Base-by-base conservation (phyloP, 2,329 filamentous ascomycete genomes). In the Penicillium sp. region DNA sequence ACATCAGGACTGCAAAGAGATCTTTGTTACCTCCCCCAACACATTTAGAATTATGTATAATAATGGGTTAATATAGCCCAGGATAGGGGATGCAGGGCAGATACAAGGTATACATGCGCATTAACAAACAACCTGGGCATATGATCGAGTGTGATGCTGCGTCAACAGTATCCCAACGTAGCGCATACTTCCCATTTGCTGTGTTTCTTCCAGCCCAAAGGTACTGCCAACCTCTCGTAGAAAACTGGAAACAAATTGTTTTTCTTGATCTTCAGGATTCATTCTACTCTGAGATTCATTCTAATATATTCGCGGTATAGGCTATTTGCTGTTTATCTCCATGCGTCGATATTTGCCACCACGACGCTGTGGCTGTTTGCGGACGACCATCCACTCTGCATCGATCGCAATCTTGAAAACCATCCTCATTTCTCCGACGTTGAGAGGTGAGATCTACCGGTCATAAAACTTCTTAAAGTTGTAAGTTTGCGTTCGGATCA, bases 271-370 rank as follows among this genome's bases (percentile, higher is more conserved):
- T 14, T 18, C 16, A 4, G 7, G 4, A 6, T 7, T 19, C 19
- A 11, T 11, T 45, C 13, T 18, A n/a, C 36, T 30, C 29, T 40
- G 14, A 32, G 29, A 30, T 27, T 13, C 14, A 38, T 46, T 40
- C n/a, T 19, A 27, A 6, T 23, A 40, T 48, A 27, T 48, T n/a
- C 27, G 11, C 10, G 10, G 26, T 51, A 29, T 50, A 47, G 29
- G 44, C 23, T 54, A 32, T 51, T 47, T 47, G 43, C 44, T 52
- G 41, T 47, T 7, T 42, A 34, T 32, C 57, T 57, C 53, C 47
- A 61, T 56, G 55, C 59, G 51, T 52, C 51, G 19, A 57, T 40
- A 47, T 63, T 64, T 48, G 62, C 62, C 62, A 64, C 50, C 54
- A 45, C 47, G 47, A 48, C 36, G 19, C 18, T 49, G 36, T 53